Percentiles rank a stretch among this genome's conserved stretches.
phyloP scores from a whole-genome alignment of 495 filamentous ascomycete genomes.

The Hypoxylon lienhwacheense region DNA sequence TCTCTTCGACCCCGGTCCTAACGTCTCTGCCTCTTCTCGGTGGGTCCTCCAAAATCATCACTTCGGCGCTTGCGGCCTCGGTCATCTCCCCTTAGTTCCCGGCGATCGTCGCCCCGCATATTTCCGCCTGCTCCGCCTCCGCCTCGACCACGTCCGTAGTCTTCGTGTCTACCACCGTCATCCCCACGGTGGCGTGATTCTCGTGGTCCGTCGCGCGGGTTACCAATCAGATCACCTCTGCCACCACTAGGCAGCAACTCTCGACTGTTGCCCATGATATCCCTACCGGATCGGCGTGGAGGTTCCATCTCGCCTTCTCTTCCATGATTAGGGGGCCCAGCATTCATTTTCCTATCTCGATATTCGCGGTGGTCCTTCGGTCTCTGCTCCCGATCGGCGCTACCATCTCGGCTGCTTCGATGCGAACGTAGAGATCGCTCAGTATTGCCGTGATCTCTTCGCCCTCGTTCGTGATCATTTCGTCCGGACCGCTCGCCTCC shows the following conservation, averaged over 20 bases:
- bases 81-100: constrained; percentile 36
- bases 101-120: constrained; percentile 35
- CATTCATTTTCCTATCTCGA: constrained; percentile 40
- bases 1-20: constrained; percentile 19
- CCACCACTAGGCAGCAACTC: constrained; percentile 33
- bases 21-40: constrained; percentile 41
- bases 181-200: constrained; percentile 42
- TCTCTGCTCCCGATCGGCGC: constrained; percentile 43
- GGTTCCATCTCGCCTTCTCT: constrained; percentile 41
- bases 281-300: constrained; percentile 37
- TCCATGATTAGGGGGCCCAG: constrained; percentile 30
- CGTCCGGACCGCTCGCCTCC: constrained; percentile 42
- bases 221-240: constrained; percentile 39
- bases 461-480: constrained; percentile 49
- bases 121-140: constrained; percentile 30
- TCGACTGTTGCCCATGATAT: constrained; percentile 29
- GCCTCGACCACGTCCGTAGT: constrained; percentile 37
- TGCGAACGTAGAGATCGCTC: constrained; percentile 49
- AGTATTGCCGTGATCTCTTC: constrained; percentile 48
- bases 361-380: constrained; percentile 46
- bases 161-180: constrained; percentile 38
- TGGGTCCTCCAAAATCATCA: constrained; percentile 42
- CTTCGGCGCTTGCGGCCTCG: constrained; percentile 44
- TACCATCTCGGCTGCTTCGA: constrained; percentile 50
- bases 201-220: constrained; percentile 38